Evolutionary conservation across 306 rosid species (phyloP).

Genomic region (Rosa multiflora): DNA sequence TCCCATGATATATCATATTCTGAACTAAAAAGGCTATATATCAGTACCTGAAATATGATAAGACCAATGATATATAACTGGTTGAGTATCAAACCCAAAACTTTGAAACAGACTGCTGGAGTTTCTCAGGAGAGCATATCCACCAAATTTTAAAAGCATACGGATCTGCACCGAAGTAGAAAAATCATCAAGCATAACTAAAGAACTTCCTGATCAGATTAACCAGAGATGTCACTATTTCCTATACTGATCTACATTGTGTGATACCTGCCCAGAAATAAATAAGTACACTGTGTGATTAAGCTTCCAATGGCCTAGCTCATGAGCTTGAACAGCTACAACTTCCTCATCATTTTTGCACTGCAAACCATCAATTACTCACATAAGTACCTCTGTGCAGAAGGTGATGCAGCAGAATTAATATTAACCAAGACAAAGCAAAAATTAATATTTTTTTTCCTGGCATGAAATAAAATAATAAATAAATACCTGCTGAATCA

Average conservation of each 20-base stretch:
- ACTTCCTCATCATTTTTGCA: slow-evolving; percentile 89
- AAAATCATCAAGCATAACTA: background rate
- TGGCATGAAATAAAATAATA: background rate
- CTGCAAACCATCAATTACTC: slow-evolving; percentile 32
- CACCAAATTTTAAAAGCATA: slow-evolving; percentile 85
- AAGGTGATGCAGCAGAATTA: too few relatives aligned
- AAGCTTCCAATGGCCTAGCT: slow-evolving; percentile 96
- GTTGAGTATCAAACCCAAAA: too few relatives aligned
- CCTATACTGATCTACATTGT: background rate
- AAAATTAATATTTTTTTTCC: too few relatives aligned
- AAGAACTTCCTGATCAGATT: background rate
- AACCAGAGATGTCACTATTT: background rate
- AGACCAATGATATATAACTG: too few relatives aligned
- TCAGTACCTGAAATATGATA: too few relatives aligned
- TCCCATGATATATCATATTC: too few relatives aligned
- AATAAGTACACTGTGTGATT: slow-evolving; percentile 81
- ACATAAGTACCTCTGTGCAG: background rate
- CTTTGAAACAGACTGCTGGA: slow-evolving; percentile 71
- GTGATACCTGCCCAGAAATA: slow-evolving; percentile 80
- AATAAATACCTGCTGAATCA: slow-evolving; percentile 73
- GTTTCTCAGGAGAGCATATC: slow-evolving; percentile 89
- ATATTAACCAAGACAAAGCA: too few relatives aligned
- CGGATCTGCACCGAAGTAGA: slow-evolving; percentile 51
- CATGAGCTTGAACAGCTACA: slow-evolving; percentile 93
- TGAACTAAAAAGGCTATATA: too few relatives aligned